These are phyloP conservation scores for Chrysoporthe austroafricana DNA, from an alignment of 2,329 filamentous ascomycete genomes.

Conservation along the genomic window DNA sequence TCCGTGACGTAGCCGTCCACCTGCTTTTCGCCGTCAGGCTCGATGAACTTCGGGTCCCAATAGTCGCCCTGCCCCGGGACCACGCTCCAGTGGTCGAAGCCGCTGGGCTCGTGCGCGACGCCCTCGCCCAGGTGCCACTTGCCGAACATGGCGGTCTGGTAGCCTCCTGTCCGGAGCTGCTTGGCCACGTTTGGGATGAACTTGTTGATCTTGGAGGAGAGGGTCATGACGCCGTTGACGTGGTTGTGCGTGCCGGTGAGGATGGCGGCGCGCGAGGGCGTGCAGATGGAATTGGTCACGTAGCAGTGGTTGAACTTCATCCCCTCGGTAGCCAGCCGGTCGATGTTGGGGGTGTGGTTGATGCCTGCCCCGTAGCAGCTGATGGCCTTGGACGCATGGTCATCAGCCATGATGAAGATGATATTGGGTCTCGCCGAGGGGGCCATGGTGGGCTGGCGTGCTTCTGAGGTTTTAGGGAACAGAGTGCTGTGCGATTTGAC, in stretches of 20 bases:
- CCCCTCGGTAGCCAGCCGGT: constrained; percentile 52
- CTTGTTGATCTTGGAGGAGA: constrained; percentile 54
- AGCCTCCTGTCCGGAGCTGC: constrained; percentile 49
- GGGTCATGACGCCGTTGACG: constrained; percentile 55
- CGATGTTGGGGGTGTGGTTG: constrained; percentile 55
- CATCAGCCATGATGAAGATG: constrained; percentile 59
- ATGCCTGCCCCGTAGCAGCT: constrained; percentile 54
- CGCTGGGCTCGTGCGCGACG: constrained; percentile 48
- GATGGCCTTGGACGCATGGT: constrained; percentile 56
- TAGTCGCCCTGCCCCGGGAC: constrained; percentile 57
- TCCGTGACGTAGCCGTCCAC: constrained; percentile 53
- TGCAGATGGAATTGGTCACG: constrained; percentile 58
- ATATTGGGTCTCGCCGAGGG: constrained; percentile 39
- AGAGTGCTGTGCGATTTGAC: neutral
- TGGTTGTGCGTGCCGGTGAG: constrained; percentile 56
- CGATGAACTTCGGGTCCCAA: constrained; percentile 55
- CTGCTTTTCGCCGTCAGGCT: constrained; percentile 37
- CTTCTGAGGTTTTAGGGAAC: neutral
- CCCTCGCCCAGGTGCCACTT: constrained; percentile 60
- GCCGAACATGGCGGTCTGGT: constrained; percentile 56
- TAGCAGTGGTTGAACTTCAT: constrained; percentile 59
- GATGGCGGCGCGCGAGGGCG: constrained; percentile 54
- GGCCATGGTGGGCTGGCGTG: neutral
- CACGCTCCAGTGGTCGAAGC: constrained; percentile 57
- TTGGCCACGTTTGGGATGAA: constrained; percentile 56